A percentile compares a stretch with the other conserved stretches of the same genome.
Evolutionary conservation across 495 filamentous ascomycete genomes (phyloP).

Genomic region (Talaromyces thailandensis): DNA sequence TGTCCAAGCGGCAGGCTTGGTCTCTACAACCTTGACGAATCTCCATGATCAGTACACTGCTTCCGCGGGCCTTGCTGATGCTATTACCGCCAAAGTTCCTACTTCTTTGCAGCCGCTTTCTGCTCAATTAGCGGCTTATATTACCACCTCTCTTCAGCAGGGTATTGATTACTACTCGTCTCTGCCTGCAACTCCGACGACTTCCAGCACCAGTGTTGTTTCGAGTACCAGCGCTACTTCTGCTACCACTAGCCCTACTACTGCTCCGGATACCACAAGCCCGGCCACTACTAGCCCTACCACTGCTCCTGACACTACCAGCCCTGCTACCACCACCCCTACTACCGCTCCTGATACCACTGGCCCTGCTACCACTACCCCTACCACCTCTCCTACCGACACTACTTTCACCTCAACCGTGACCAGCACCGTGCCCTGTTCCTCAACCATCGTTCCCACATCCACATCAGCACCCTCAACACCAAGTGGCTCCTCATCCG

Average conservation of each 20-base stretch:
- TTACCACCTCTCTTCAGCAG: not conserved
- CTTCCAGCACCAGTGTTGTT: not conserved
- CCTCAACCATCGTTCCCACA: not conserved
- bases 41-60: not conserved
- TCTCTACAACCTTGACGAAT: not conserved
- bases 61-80: not conserved
- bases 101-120: not conserved
- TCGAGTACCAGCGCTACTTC: not conserved
- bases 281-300: not conserved
- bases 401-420: not conserved
- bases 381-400: not conserved
- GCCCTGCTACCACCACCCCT: not conserved
- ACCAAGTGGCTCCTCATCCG: too few species aligned
- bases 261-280: too few species aligned
- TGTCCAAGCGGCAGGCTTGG: not conserved
- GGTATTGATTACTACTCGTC: constrained; percentile 1
- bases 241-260: not conserved
- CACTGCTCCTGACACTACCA: not conserved
- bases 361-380: not conserved
- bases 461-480: not conserved
- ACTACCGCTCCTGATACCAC: not conserved
- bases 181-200: not conserved
- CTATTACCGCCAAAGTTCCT: constrained; percentile 1
- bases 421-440: not conserved
- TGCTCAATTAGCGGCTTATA: not conserved